Base-by-base conservation (phyloP, 2,329 filamentous ascomycete species). In the Tolypocladium tropicale region DNA sequence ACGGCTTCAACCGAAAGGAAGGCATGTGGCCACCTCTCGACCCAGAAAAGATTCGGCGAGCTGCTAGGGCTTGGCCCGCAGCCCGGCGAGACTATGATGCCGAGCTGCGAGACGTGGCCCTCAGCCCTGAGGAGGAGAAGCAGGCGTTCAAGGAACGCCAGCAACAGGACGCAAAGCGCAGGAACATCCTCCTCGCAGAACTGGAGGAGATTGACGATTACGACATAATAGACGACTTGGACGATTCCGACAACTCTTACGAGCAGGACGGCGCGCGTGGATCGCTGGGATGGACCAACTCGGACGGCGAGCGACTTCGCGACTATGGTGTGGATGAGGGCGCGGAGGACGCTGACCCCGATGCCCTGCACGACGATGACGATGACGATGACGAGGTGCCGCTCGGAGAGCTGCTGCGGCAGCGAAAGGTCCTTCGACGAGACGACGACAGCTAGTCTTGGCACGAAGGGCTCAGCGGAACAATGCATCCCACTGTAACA, bases 311-410 rank as follows among this genome's bases (percentile, higher is more conserved):
- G 65, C 76, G 83, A 36, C 71, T 94, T 53, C 77, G 80, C 46
- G 89, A 94, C 64, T 94, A 85, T 65, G 89, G 89, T 2, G 88
- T 94, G 0, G 89, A 93, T 62, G 87, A 90, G 64, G 86, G 89
- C 16, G 80, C 79, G 0, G 86, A 90, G 56, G 65, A 65, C 30
- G 56, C 56, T 12, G 60, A 60, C 18, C 56, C 54, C 12, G 58
- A 59, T 10, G 64, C 65, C 4, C 68, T 36, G 21, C 37, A 14
- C 32, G 28, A 70, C 9, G 78, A 81, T 18, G 46, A 21, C 28
- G 78, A 81, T 18, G 46, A 21, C 28, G 46, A 50, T 21, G 46
- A 49, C 1, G 84, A 91, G 62, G 72, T 93, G 16, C 89, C 88
- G 0, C 71, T 93, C 43, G 83, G 81, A 4, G 84, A 90, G 65